Conservation (phyloP, 1,139 yeast genomes). For the Hansenula sp. region DNA sequence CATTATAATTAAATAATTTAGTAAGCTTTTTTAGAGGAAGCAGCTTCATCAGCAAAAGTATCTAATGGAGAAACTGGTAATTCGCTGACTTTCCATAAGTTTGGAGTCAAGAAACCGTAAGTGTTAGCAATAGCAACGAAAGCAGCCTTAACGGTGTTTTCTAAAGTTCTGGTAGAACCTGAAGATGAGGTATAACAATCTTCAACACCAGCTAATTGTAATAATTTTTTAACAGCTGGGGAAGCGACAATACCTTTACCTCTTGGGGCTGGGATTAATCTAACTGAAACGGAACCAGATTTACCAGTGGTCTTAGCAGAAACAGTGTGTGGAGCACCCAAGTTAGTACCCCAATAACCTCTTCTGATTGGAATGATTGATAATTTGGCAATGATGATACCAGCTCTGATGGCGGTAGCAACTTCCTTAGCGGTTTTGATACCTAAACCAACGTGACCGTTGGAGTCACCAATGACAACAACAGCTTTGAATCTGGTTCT, state of each 20-base stretch:
- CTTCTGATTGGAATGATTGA: slow-evolving; percentile 99
- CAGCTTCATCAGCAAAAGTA: slow-evolving; percentile 82
- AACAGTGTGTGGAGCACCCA: slow-evolving; percentile 99
- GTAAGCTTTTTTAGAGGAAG: slow-evolving; percentile 71
- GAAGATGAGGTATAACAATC: slow-evolving; percentile 98
- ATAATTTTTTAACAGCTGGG: slow-evolving; percentile 97
- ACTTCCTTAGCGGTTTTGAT: slow-evolving; percentile 99
- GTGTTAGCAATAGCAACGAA: slow-evolving; percentile 99
- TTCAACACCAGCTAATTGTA: slow-evolving; percentile 99
- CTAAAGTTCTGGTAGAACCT: slow-evolving; percentile 99
- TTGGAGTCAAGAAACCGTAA: slow-evolving; percentile 99
- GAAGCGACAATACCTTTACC: slow-evolving; percentile 99
- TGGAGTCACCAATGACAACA: slow-evolving; percentile 98
- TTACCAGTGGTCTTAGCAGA: slow-evolving; percentile 98
- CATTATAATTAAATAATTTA: slow-evolving; percentile 23
- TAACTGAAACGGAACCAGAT: slow-evolving; percentile 98
- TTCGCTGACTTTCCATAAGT: slow-evolving; percentile 91
- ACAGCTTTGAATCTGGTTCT: slow-evolving; percentile 99
- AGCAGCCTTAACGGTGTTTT: slow-evolving; percentile 99
- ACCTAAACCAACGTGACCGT: slow-evolving; percentile 99
- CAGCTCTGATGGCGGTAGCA: slow-evolving; percentile 99
- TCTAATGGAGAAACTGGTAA: slow-evolving; percentile 93
- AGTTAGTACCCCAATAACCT: slow-evolving; percentile 99
- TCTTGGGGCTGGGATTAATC: slow-evolving; percentile 99
- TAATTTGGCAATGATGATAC: slow-evolving; percentile 98